A percentile compares a stretch with the other conserved stretches of the same genome.
These are phyloP conservation scores for Diospyros kaki DNA, from an alignment of 148 eudicot genomes.

Conservation along the genomic window DNA sequence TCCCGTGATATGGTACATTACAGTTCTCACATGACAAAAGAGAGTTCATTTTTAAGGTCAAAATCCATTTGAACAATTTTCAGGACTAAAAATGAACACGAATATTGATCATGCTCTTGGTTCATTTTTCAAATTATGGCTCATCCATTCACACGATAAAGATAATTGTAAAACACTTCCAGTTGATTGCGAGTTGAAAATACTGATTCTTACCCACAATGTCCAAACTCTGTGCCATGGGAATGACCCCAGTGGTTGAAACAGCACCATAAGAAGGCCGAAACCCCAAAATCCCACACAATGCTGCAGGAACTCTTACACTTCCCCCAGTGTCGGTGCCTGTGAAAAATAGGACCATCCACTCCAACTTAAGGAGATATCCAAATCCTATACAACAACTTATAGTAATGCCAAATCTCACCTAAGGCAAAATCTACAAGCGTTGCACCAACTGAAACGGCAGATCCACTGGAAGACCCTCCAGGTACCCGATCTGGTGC, in stretches of 20 bases:
- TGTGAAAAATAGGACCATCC: slow-evolving; percentile 8
- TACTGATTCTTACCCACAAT: slow-evolving; percentile 50
- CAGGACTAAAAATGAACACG: no score
- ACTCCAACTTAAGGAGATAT: background rate
- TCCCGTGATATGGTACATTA: background rate
- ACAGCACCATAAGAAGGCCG: slow-evolving; percentile 92
- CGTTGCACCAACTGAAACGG: slow-evolving; percentile 81
- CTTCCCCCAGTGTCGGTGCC: slow-evolving; percentile 99
- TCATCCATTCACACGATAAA: background rate
- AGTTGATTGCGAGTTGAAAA: background rate
- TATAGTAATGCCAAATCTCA: slow-evolving; percentile 12
- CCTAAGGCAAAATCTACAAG: slow-evolving; percentile 82
- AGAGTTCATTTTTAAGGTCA: background rate
- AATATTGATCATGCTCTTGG: background rate
- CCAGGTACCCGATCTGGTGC: slow-evolving; percentile 83
- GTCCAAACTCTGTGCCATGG: slow-evolving; percentile 96
- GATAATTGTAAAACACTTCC: background rate
- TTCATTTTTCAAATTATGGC: background rate
- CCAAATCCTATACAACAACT: no score
- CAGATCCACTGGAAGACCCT: slow-evolving; percentile 96
- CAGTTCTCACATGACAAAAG: background rate
- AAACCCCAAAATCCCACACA: slow-evolving; percentile 78
- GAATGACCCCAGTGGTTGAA: slow-evolving; percentile 71
- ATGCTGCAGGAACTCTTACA: slow-evolving; percentile 87
- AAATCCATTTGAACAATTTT: background rate